Percentiles rank a stretch among this genome's conserved stretches.
These are phyloP conservation scores for Cucumis hystrix DNA, from an alignment of 306 rosid species.

Conservation along the genomic window DNA sequence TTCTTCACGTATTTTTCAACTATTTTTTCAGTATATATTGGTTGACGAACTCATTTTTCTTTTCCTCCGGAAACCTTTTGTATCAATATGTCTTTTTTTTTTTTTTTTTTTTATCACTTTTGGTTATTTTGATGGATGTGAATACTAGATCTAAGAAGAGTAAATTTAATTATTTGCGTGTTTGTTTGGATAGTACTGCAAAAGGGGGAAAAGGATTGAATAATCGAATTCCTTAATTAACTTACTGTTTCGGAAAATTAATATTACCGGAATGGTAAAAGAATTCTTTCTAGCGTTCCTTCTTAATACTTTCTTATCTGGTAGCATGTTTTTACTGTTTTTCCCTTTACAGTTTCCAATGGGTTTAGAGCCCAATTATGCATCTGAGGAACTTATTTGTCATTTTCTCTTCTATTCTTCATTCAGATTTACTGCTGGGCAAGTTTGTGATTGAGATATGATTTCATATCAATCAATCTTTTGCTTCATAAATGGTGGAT, in stretches of 20 bases:
- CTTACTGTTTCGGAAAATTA: too few species aligned
- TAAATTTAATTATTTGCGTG: background rate
- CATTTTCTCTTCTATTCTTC: constrained; percentile 5
- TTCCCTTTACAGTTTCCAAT: background rate
- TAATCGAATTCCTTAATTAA: background rate
- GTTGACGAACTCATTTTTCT: background rate
- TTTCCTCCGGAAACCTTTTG: background rate
- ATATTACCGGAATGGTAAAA: background rate
- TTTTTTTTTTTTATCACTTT: background rate
- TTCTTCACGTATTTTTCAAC: background rate
- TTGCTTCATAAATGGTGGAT: constrained; percentile 33
- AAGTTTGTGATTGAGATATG: constrained; percentile 21
- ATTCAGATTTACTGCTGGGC: constrained; percentile 19
- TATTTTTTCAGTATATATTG: background rate
- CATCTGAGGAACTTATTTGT: background rate
- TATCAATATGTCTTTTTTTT: background rate
- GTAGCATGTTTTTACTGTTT: background rate
- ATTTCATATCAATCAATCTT: constrained; percentile 25
- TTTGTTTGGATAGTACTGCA: background rate
- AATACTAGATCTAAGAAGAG: background rate
- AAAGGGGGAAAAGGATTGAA: background rate
- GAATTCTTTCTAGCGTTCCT: background rate
- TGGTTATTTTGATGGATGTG: background rate
- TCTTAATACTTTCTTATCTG: background rate
- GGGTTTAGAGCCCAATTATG: background rate